These are phyloP conservation scores for Monosporascus sp. DNA, from an alignment of 2,329 filamentous ascomycete species.

Conservation along the genomic window DNA sequence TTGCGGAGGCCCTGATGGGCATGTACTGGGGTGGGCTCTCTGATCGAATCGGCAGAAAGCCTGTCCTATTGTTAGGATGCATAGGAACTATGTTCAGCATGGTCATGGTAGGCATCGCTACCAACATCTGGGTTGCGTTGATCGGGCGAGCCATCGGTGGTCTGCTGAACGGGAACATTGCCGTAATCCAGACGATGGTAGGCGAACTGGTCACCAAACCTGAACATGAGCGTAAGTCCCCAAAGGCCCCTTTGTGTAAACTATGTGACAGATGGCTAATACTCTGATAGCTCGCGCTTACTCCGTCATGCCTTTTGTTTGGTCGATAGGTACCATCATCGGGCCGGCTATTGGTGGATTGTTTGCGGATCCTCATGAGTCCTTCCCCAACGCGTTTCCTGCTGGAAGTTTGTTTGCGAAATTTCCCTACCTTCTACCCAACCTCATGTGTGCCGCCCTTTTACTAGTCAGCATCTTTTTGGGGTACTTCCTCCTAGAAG, in stretches of 20 bases:
- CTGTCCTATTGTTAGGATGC: slow-evolving; percentile 76
- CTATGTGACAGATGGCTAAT: slow-evolving; percentile 6
- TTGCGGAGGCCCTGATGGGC: slow-evolving; percentile 76
- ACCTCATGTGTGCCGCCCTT: slow-evolving; percentile 74
- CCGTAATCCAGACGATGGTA: slow-evolving; percentile 89
- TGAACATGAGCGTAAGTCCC: slow-evolving; percentile 75
- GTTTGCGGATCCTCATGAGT: slow-evolving; percentile 72
- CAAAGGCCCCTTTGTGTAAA: neutral
- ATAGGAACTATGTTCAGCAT: slow-evolving; percentile 78
- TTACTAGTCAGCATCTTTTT: slow-evolving; percentile 74
- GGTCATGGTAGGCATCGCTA: slow-evolving; percentile 75
- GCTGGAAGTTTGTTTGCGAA: slow-evolving; percentile 63
- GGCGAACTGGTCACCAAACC: slow-evolving; percentile 79
- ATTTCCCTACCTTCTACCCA: slow-evolving; percentile 86
- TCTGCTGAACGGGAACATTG: slow-evolving; percentile 85
- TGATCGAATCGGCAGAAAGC: slow-evolving; percentile 79
- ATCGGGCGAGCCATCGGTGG: slow-evolving; percentile 72
- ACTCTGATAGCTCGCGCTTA: slow-evolving; percentile 66
- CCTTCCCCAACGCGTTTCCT: slow-evolving; percentile 69
- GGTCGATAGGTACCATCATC: slow-evolving; percentile 84
- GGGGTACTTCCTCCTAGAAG: slow-evolving; percentile 76
- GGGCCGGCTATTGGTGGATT: slow-evolving; percentile 84
- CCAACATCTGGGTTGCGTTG: slow-evolving; percentile 80
- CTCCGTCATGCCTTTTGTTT: slow-evolving; percentile 90
- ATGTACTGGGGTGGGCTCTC: slow-evolving; percentile 86